Evolutionary conservation across 2,329 filamentous ascomycete species (phyloP), one percentile per base, ranked within the genome.

Genomic region (Colletotrichum spinosum): DNA sequence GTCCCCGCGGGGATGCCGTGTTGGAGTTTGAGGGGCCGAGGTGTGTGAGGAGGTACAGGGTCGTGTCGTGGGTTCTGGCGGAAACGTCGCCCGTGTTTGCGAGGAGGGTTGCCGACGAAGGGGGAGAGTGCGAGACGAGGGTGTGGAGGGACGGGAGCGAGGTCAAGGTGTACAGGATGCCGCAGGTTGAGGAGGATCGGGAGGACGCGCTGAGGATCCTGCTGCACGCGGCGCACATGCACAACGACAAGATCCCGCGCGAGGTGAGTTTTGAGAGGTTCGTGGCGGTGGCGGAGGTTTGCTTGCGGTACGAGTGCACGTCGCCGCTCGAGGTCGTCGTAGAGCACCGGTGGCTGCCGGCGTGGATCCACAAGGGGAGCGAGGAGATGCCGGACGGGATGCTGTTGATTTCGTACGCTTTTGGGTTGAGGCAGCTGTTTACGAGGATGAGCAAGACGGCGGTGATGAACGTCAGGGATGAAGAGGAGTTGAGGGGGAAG

Each of bases 81-180:
- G 82, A 85, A 71, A 81, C 80, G 0, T 86, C 85, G 11, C 81
- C 83, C 7, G 77, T 86, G 4, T 87, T 87, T 66, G 79, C 79
- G 0, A 76, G 79, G 45, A 82, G 86, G 72, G 83, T 87, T 15
- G 69, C 73, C 1, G 74, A 74, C 0, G 71, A 73, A 52, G 50
- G 73, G 8, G 70, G 3, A 48, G 64, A 9, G 49, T 77, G 0
- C 72, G 79, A 60, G 78, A 80, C n/a, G 74, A 79, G 34, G 70
- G 71, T 74, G 12, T 83, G 77, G 67, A 74, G 76, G 38, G 81
- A 85, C 55, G 81, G 81, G 0, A 75, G 76, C 7, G 78, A 81
- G 67, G 79, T 79, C 2, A 80, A 75, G 67, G 69, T 86, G 1
- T 86, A 84, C 66, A 79, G 81, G 10, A 86, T 87, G 84, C 83